Evolutionary conservation across 192 early-diverging fungal genomes (phyloP).

Genomic region (Spinellus fusiger): DNA sequence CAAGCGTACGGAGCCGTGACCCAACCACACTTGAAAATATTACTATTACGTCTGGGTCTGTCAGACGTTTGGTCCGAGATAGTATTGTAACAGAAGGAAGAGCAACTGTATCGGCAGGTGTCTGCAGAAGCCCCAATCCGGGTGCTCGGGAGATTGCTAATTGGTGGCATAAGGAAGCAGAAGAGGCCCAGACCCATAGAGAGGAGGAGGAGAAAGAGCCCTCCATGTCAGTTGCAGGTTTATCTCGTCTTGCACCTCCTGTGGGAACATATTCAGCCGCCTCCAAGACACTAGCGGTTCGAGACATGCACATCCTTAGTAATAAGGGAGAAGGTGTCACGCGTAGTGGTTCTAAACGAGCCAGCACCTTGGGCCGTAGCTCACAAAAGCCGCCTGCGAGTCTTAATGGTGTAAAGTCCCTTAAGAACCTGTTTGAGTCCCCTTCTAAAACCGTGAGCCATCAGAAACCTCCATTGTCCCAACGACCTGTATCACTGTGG

Average conservation of each 20-base stretch:
- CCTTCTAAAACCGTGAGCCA: not conserved
- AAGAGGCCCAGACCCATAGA: not conserved
- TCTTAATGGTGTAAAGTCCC: not conserved
- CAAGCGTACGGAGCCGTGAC: slow-evolving; percentile 6
- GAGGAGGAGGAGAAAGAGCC: not conserved
- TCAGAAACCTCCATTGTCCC: not conserved
- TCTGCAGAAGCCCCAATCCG: not conserved
- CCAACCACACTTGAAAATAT: not conserved
- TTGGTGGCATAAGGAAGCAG: not conserved
- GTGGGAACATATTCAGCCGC: not conserved
- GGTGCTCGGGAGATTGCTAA: not conserved
- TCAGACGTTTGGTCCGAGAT: not conserved
- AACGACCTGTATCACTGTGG: not conserved
- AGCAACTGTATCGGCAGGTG: not conserved
- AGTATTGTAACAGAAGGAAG: not conserved
- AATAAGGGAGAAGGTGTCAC: not conserved
- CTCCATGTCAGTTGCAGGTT: not conserved
- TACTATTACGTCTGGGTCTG: slow-evolving; percentile 12
- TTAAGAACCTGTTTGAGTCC: not conserved
- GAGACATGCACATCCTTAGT: not conserved
- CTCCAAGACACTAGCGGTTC: not conserved
- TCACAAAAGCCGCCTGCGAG: not conserved
- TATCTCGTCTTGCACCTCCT: not conserved
- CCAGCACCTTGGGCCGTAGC: not conserved
- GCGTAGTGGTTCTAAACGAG: not conserved